Conservation (phyloP, 2,329 filamentous ascomycete species). For the Cercospora sojina region DNA sequence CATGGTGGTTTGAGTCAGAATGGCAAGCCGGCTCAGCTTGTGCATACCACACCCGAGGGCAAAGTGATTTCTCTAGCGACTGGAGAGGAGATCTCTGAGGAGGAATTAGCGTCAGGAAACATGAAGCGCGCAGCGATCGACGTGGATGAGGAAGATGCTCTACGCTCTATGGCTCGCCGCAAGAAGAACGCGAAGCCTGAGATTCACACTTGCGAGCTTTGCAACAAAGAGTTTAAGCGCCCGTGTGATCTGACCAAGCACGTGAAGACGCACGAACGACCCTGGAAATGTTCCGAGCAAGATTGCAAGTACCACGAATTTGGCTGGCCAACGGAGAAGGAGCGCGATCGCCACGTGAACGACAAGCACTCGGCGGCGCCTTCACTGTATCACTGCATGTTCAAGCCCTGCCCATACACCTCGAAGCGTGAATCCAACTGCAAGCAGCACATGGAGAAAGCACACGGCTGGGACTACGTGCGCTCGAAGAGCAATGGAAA, state of each 20-base stretch:
- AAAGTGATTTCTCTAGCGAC: slow-evolving; percentile 71
- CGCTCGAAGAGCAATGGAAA: slow-evolving; percentile 90
- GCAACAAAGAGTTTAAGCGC: slow-evolving; percentile 90
- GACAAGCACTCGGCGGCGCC: slow-evolving; percentile 88
- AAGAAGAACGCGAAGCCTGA: slow-evolving; percentile 74
- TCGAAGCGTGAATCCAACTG: slow-evolving; percentile 96
- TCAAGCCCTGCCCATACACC: slow-evolving; percentile 81
- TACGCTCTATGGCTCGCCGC: slow-evolving; percentile 90
- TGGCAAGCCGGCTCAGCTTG: slow-evolving; percentile 78
- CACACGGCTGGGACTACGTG: slow-evolving; percentile 85
- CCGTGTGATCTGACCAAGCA: slow-evolving; percentile 98
- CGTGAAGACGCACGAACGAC: slow-evolving; percentile 94
- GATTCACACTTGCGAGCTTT: slow-evolving; percentile 63
- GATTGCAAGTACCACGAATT: slow-evolving; percentile 87
- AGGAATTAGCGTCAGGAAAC: slow-evolving; percentile 56
- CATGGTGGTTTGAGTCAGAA: slow-evolving; percentile 79
- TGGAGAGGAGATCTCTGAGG: slow-evolving; percentile 49
- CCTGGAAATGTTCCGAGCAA: slow-evolving; percentile 83
- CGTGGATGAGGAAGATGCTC: slow-evolving; percentile 75
- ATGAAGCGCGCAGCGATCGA: slow-evolving; percentile 58
- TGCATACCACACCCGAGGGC: slow-evolving; percentile 72
- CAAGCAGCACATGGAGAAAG: slow-evolving; percentile 99
- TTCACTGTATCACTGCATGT: slow-evolving; percentile 79
- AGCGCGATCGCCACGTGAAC: slow-evolving; percentile 91
- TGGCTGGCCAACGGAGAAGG: slow-evolving; percentile 97